Evolutionary conservation across 495 filamentous ascomycete species (phyloP), one percentile per base, ranked within the genome.

Genomic region (Penicillium turbatum): DNA sequence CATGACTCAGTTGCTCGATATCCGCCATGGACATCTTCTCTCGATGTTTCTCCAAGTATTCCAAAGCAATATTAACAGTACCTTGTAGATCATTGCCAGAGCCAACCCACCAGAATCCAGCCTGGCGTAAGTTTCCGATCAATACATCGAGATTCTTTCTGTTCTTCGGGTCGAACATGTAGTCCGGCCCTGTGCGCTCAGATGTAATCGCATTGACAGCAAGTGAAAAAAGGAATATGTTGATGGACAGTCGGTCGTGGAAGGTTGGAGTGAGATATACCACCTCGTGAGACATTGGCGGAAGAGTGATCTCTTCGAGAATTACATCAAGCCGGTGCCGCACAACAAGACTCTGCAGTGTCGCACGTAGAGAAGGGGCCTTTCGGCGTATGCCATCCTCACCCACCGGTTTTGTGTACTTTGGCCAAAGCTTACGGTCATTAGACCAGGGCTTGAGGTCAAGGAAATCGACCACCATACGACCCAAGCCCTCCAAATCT

Each of bases 101-200:
- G 32, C 91, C 90, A 8, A 86, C 85, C 78, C 92, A 96, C 72
- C 90, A 93, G 61, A 96, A 95, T 36, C 87, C 87, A n/a, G 89
- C 85, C 62, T 95, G 87, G 21, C 88, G 78, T 29, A 97, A 72
- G 63, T 97, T 96, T 46, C 76, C 79, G 12, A 92, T 85, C 0
- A 92, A 74, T 27, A 81, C 71, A 39, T 80, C 71, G 0, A 96
- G 72, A 44, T 77, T 71, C 36, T 80, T 83, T 21, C 79, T 68
- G 61, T 90, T 92, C 6, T 78, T 80, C 0, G 82, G 77, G 49
- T 95, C 84, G 59, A 96, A 96, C 62, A 97, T 86, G 61, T 96
- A 97, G 62, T 97, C 92, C 29, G 77, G 74, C 59, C 90, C 92
- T 6, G 77, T 79, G 11, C 90, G 76, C 58, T 96, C 88, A 4